Conservation (phyloP, 1,284 basidiomycete genomes). For the Leucoagaricus sp. region DNA sequence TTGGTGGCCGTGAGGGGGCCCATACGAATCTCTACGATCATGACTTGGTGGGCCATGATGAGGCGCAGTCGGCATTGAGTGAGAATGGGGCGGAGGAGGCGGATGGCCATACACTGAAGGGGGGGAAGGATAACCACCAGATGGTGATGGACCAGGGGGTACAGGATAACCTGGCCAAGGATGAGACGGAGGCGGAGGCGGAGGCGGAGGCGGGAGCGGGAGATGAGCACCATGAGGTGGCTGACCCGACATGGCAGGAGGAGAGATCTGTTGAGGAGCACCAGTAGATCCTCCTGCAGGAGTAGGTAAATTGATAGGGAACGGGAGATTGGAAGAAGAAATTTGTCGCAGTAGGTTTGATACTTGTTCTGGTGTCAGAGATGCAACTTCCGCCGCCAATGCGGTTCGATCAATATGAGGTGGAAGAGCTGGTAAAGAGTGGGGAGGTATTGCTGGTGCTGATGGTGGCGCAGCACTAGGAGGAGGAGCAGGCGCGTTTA, state of each 20-base stretch:
- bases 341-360: slow-evolving; percentile 55
- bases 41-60: slow-evolving; percentile 24
- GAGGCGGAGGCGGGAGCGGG: slow-evolving; percentile 23
- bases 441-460: slow-evolving; percentile 6
- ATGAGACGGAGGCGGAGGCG: slow-evolving; percentile 19
- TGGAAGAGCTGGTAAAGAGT: slow-evolving; percentile 21
- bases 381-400: slow-evolving; percentile 51
- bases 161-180: slow-evolving; percentile 17
- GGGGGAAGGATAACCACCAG: slow-evolving; percentile 8
- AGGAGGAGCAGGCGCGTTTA: slow-evolving; percentile 17
- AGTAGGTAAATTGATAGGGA: background rate
- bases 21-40: slow-evolving; percentile 23
- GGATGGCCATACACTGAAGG: slow-evolving; percentile 12
- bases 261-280: slow-evolving; percentile 19
- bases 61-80: background rate
- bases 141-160: slow-evolving; percentile 1
- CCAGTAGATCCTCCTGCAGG: slow-evolving; percentile 16
- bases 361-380: slow-evolving; percentile 63
- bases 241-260: slow-evolving; percentile 15
- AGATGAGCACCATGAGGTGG: slow-evolving; percentile 18
- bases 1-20: slow-evolving; percentile 13
- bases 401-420: slow-evolving; percentile 27
- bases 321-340: slow-evolving; percentile 22
- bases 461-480: slow-evolving; percentile 14
- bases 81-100: slow-evolving; percentile 18